Percentiles rank a stretch among this genome's conserved stretches.
Evolutionary conservation across 495 filamentous ascomycete genomes (phyloP).

Genomic region (Daldinia decipiens): DNA sequence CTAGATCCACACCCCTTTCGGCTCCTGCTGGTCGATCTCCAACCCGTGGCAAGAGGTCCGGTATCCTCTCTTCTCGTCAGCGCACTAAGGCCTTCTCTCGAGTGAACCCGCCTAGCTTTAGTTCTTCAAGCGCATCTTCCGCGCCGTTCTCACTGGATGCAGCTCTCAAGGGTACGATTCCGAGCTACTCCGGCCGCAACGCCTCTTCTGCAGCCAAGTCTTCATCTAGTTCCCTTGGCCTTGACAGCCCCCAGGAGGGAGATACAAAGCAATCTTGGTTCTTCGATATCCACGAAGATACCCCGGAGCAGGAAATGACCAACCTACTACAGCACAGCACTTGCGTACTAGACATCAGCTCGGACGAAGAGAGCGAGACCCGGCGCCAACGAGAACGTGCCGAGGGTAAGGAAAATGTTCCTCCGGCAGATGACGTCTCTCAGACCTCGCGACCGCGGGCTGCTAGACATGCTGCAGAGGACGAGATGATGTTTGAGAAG

Average conservation of each 20-base stretch:
- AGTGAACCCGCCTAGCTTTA: constrained; percentile 67
- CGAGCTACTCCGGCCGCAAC: constrained; percentile 59
- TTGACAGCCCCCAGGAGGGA: constrained; percentile 48
- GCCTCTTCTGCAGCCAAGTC: constrained; percentile 31
- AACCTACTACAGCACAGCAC: constrained; percentile 93
- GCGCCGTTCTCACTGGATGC: constrained; percentile 81
- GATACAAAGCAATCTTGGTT: constrained; percentile 76
- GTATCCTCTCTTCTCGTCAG: constrained; percentile 71
- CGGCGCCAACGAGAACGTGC: constrained; percentile 63
- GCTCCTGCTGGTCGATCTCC: constrained; percentile 72
- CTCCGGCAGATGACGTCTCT: constrained; percentile 70
- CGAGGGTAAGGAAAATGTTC: constrained; percentile 88
- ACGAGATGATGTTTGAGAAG: constrained; percentile 61
- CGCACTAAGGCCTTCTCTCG: constrained; percentile 64
- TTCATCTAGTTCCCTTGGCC: constrained; percentile 23
- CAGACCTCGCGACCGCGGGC: constrained; percentile 56
- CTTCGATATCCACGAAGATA: constrained; percentile 96
- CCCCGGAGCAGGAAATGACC: constrained; percentile 84
- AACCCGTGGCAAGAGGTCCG: constrained; percentile 66
- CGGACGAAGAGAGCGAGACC: constrained; percentile 69
- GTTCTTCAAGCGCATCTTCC: constrained; percentile 47
- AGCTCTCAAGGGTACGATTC: constrained; percentile 75
- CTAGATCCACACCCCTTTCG: constrained; percentile 58
- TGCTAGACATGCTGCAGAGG: constrained; percentile 32
- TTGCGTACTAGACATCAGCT: constrained; percentile 83